phyloP scores from a whole-genome alignment of 2,329 filamentous ascomycete species.

The Exophiala bonariae region DNA sequence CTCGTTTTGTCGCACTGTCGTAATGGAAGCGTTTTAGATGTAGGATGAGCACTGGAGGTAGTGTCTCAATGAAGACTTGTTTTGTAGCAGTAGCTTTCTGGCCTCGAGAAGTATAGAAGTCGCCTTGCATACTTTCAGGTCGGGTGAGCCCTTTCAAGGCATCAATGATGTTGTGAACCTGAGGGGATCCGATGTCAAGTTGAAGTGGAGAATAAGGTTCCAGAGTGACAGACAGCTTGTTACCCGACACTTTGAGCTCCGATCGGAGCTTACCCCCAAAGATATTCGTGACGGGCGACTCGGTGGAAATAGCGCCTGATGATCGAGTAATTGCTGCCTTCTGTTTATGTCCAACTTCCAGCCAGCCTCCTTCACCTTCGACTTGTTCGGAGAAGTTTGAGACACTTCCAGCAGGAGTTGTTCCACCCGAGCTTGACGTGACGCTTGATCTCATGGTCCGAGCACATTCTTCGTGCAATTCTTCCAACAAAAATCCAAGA shows the following conservation, averaged over 20 bases:
- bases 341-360: constrained; percentile 92
- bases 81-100: constrained; percentile 79
- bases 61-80: constrained; percentile 88
- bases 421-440: constrained; percentile 43
- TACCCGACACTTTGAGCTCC: constrained; percentile 80
- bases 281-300: constrained; percentile 88
- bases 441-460: constrained; percentile 65
- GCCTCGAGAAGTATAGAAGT: constrained; percentile 78
- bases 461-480: constrained; percentile 88
- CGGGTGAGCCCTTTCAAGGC: constrained; percentile 82
- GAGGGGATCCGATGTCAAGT: constrained; percentile 84
- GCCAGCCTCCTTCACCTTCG: constrained; percentile 69
- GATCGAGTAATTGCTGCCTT: constrained; percentile 82
- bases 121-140: constrained; percentile 79
- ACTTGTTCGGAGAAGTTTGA: constrained; percentile 46
- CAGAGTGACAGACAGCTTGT: constrained; percentile 86
- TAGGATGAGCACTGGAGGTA: constrained; percentile 88
- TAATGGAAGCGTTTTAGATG: constrained; percentile 98
- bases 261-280: constrained; percentile 91
- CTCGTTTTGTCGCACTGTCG: constrained; percentile 75
- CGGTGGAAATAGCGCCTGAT: constrained; percentile 69
- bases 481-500: constrained; percentile 86
- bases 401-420: constrained; percentile 42
- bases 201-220: constrained; percentile 94
- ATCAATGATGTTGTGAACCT: constrained; percentile 88